Evolutionary conservation across 2,329 filamentous ascomycete genomes (phyloP).

Genomic region (Samsoniella hepiali): DNA sequence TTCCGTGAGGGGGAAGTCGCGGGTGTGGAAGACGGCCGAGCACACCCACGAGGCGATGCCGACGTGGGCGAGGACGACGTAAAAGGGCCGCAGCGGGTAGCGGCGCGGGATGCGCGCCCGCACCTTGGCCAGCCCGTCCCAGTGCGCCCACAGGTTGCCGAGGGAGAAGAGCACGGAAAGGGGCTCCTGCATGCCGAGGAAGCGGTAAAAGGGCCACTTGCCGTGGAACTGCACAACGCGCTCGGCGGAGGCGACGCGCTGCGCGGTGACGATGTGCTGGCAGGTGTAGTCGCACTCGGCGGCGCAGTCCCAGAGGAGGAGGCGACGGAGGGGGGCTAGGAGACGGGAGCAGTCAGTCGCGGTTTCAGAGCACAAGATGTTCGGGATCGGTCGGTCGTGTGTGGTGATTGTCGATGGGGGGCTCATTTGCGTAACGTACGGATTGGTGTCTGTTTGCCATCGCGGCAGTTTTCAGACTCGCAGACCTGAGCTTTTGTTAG

Average conservation of each 20-base stretch:
- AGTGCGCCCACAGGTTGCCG: conserved; percentile 85
- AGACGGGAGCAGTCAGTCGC: conserved; percentile 5
- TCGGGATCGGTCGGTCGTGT: background rate
- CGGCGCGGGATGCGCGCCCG: conserved; percentile 64
- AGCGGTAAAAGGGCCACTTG: conserved; percentile 94
- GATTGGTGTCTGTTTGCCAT: conserved; percentile 59
- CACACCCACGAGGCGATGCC: conserved; percentile 82
- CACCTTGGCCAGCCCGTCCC: conserved; percentile 69
- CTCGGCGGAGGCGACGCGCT: conserved; percentile 62
- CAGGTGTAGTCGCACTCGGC: conserved; percentile 97
- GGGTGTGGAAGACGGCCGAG: conserved; percentile 87
- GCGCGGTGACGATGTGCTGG: conserved; percentile 83
- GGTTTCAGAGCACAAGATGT: conserved; percentile 17
- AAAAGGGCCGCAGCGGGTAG: conserved; percentile 78
- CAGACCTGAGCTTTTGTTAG: conserved; percentile 59
- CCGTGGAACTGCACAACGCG: conserved; percentile 90
- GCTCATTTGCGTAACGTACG: conserved; percentile 52
- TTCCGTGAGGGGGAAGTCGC: conserved; percentile 83
- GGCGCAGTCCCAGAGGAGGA: conserved; percentile 89
- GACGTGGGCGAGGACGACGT: conserved; percentile 74
- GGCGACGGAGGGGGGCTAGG: conserved; percentile 74
- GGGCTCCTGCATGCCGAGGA: conserved; percentile 92
- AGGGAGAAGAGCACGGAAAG: conserved; percentile 91
- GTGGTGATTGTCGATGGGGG: background rate
- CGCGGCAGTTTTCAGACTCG: conserved; percentile 72